phyloP scores from a whole-genome alignment of 2,329 filamentous ascomycete species.

The Sporothrix variecibatus region DNA sequence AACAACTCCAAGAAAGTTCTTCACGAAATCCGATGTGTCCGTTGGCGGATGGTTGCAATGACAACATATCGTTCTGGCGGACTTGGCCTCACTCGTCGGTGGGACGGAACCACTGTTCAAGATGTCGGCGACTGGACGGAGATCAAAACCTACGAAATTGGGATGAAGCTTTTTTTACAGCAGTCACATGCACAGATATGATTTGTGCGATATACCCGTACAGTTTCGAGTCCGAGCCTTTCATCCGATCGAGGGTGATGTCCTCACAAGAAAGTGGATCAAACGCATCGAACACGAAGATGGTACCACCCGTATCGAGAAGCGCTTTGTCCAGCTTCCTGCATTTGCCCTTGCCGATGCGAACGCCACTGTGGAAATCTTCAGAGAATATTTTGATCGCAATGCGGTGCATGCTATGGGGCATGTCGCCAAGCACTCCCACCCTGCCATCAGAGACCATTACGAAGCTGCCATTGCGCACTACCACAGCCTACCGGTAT shows the following conservation, averaged over 20 bases:
- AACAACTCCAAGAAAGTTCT: constrained; percentile 50
- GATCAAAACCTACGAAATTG: constrained; percentile 38
- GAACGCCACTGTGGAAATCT: constrained; percentile 13
- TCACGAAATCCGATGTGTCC: constrained; percentile 48
- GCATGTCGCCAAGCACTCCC: constrained; percentile 32
- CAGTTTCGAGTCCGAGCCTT: constrained; percentile 47
- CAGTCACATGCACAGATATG: constrained; percentile 36
- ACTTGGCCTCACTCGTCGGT: constrained; percentile 48
- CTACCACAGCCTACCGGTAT: constrained; percentile 31
- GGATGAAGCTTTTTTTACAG: constrained; percentile 38
- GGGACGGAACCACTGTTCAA: constrained; percentile 44
- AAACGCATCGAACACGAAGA: constrained; percentile 19
- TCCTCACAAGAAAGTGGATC: constrained; percentile 44
- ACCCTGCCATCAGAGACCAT: constrained; percentile 26
- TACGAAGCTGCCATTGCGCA: constrained; percentile 32
- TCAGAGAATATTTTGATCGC: constrained; percentile 40
- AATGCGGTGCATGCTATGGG: constrained; percentile 38
- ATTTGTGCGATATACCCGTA: constrained; percentile 42
- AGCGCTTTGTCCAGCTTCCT: constrained; percentile 24
- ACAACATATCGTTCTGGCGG: constrained; percentile 47
- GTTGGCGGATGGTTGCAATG: constrained; percentile 47
- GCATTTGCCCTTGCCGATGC: constrained; percentile 27
- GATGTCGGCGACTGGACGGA: constrained; percentile 44
- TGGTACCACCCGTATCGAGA: constrained; percentile 4
- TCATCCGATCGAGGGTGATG: constrained; percentile 41